Evolutionary conservation across 2,329 filamentous ascomycete genomes (phyloP).

Genomic region (Domatiomyces globalis): DNA sequence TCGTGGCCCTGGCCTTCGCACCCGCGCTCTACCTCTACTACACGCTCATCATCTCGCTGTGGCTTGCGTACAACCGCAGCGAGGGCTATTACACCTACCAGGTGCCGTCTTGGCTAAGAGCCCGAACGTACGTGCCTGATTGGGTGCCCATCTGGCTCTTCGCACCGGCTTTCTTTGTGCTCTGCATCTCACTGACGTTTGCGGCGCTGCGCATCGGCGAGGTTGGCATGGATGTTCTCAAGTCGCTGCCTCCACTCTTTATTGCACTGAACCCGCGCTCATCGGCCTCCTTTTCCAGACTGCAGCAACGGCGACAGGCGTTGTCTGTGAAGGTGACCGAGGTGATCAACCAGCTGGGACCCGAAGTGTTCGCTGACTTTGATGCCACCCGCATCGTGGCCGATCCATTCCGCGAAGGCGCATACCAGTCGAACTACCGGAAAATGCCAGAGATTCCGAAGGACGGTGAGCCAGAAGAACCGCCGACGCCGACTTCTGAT

Average conservation of each 20-base stretch:
- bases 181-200: conserved; percentile 82
- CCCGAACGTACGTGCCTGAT: conserved; percentile 50
- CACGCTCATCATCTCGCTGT: conserved; percentile 57
- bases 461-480: conserved; percentile 23
- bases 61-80: conserved; percentile 66
- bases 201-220: conserved; percentile 89
- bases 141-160: conserved; percentile 70
- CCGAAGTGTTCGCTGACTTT: conserved; percentile 96
- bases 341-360: conserved; percentile 86
- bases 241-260: conserved; percentile 77
- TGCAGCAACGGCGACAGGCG: conserved; percentile 57
- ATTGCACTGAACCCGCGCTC: conserved; percentile 74
- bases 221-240: conserved; percentile 97
- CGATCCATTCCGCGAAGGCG: conserved; percentile 33
- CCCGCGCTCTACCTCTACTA: conserved; percentile 73
- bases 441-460: conserved; percentile 13
- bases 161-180: conserved; percentile 57
- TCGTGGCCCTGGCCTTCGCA: conserved; percentile 72
- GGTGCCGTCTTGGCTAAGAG: conserved; percentile 65
- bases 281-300: conserved; percentile 65
- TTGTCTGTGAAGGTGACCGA: conserved; percentile 74
- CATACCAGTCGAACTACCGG: conserved; percentile 18
- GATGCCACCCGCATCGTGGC: conserved; percentile 57
- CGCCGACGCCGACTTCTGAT: conserved; percentile 15
- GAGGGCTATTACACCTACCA: conserved; percentile 68